Evolutionary conservation across 441 rosid species (phyloP).

Genomic region (Rhodomyrtus psidioides): DNA sequence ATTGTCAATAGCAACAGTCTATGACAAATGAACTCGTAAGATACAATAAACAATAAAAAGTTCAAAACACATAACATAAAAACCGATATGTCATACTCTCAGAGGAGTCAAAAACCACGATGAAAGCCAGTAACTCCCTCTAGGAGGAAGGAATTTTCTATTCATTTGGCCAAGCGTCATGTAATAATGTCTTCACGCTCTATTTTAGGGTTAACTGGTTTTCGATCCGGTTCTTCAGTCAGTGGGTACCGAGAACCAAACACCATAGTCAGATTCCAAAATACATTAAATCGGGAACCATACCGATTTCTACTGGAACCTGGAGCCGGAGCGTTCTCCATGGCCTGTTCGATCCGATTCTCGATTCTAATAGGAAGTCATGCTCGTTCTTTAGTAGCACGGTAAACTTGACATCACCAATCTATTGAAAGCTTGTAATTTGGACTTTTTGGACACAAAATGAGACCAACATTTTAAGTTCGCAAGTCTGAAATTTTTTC

Average conservation of each 20-base stretch:
- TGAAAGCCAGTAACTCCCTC: background rate
- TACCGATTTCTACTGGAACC: background rate
- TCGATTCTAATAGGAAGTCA: too few species aligned
- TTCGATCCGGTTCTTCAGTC: background rate
- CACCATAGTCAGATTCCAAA: background rate
- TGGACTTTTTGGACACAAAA: too few species aligned
- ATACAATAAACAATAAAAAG: background rate
- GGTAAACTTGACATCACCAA: too few species aligned
- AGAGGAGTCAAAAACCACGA: background rate
- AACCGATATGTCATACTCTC: background rate
- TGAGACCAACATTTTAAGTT: too few species aligned
- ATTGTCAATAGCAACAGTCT: background rate
- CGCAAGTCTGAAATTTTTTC: too few species aligned
- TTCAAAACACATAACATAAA: background rate
- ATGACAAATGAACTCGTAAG: background rate
- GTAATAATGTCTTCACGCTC: background rate
- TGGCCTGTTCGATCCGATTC: too few species aligned
- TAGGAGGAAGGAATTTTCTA: too few species aligned
- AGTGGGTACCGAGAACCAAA: background rate
- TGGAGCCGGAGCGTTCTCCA: too few species aligned
- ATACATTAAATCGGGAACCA: rapidly evolving
- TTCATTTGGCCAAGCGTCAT: background rate
- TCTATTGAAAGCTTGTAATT: too few species aligned
- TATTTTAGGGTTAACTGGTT: background rate
- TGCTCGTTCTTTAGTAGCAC: too few species aligned